Evolutionary conservation across 2,329 filamentous ascomycete species (phyloP).

Genomic region (Pseudogymnoascus destructans): DNA sequence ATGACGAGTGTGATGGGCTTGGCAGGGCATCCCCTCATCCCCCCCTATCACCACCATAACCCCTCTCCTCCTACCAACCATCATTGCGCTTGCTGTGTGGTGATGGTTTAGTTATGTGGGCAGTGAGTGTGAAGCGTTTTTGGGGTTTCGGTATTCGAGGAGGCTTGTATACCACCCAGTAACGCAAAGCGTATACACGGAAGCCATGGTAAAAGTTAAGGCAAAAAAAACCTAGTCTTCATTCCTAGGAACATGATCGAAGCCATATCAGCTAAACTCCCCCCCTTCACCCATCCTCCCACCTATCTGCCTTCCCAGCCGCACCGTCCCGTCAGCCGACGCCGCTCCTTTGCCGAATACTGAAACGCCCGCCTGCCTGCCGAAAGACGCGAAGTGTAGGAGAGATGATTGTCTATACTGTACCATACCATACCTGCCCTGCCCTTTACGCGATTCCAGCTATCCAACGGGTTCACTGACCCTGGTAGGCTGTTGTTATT

Average conservation of each 20-base stretch:
- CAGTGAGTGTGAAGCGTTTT: no score
- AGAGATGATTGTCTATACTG: background rate
- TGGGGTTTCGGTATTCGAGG: no score
- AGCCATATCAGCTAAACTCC: background rate
- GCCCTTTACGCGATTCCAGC: background rate
- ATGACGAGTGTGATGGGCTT: background rate
- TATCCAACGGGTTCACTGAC: background rate
- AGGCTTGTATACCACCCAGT: background rate
- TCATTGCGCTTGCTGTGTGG: no score
- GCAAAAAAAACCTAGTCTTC: background rate
- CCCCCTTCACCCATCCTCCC: background rate
- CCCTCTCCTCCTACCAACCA: constrained; percentile 24
- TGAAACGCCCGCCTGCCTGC: background rate
- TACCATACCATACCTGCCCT: background rate
- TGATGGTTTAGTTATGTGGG: no score
- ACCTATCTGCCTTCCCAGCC: background rate
- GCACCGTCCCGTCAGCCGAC: background rate
- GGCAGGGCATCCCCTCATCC: constrained; percentile 3
- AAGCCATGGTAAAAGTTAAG: background rate
- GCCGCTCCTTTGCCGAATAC: background rate
- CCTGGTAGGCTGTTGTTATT: background rate
- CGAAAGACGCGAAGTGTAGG: background rate
- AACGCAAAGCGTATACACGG: background rate
- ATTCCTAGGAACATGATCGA: background rate
- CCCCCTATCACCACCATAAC: constrained; percentile 24